Base-by-base conservation (phyloP, 2,329 filamentous ascomycete genomes). In the Cadophora sp. region DNA sequence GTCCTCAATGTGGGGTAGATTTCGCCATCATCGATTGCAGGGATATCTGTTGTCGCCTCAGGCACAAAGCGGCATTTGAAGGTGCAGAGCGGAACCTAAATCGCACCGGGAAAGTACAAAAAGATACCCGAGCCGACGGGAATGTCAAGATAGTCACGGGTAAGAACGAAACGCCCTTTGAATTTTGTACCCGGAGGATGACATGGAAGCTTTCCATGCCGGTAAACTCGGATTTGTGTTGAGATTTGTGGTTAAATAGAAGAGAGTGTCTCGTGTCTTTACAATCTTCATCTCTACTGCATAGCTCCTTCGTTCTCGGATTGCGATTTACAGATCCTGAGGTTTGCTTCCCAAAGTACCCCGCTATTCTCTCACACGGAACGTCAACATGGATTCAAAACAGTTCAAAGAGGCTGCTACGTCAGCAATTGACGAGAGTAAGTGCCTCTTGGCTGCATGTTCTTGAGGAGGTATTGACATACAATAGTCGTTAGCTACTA, bases 391-490 rank as follows among this genome's bases (percentile, higher is more conserved):
- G 94, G 89, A 97, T 76, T 88, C 89, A 33, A 82, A 89, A 65
- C 87, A 95, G 74, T 97, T 97, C 79, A 86, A 89, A 71, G 82
- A 87, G 68, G 92, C 93, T 70, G 94, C 93, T 53, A 87, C 92
- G 71, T 86, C 89, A 66, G 90, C 91, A 68, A 88, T 97, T 76
- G 91, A 96, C 72, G 91, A 97, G 67, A 96, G 93, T 94, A 80
- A 76, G 88, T 82, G 3, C 43, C 22, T 22, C 61, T 22, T 1
- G 50, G 11, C 51, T 39, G 59, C 27, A 59, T 14, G 4, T 16
- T 22, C 13, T n/a, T 8, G 14, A 5, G 45, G 6, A n/a, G 22
- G 36, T 63, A 56, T 68, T 74, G 43, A 72, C 66, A 59, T n/a
- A 59, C 5, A 11, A 11, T 74, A 96, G 93, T 97, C 76, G 88